A percentile compares a stretch with the other conserved stretches of the same genome.
Conservation (phyloP, 140 eudicot genomes). For the Ambrosia hybrid region DNA sequence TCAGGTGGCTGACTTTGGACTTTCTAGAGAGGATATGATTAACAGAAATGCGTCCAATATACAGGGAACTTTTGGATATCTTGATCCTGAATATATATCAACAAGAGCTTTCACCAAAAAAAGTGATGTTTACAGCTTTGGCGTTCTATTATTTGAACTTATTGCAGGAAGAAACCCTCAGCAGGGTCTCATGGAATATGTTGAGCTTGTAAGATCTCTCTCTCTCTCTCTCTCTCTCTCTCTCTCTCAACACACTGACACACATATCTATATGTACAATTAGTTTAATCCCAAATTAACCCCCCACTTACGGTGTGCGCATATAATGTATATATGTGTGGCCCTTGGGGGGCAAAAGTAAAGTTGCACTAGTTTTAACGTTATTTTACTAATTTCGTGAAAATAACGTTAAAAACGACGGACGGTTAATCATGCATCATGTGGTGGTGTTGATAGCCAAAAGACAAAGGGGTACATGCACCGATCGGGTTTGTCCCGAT, state of each 20-base stretch:
- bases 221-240: conserved; percentile 28
- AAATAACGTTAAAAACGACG: too few relatives aligned
- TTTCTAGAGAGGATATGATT: conserved; percentile 90
- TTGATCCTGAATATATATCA: conserved; percentile 96
- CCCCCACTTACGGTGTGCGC: too few relatives aligned
- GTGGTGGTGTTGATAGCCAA: too few relatives aligned
- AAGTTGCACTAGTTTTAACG: too few relatives aligned
- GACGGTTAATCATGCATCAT: too few relatives aligned
- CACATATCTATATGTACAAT: too few relatives aligned
- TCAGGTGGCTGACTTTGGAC: conserved; percentile 97
- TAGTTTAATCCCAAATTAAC: neutral
- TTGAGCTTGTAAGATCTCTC: conserved; percentile 74
- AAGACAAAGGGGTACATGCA: too few relatives aligned
- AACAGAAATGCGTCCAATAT: conserved; percentile 68
- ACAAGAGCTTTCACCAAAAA: conserved; percentile 93
- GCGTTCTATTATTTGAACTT: conserved; percentile 90
- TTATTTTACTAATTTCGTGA: too few relatives aligned
- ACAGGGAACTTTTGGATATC: conserved; percentile 92
- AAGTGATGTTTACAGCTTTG: conserved; percentile 93
- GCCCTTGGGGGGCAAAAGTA: too few relatives aligned
- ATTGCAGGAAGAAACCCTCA: conserved; percentile 94
- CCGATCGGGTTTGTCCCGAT: too few relatives aligned
- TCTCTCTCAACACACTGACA: neutral
- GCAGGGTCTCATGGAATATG: conserved; percentile 95
- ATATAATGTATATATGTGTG: too few relatives aligned